phyloP scores from a whole-genome alignment of 2,329 filamentous ascomycete species.

The Aureobasidium sp. region DNA sequence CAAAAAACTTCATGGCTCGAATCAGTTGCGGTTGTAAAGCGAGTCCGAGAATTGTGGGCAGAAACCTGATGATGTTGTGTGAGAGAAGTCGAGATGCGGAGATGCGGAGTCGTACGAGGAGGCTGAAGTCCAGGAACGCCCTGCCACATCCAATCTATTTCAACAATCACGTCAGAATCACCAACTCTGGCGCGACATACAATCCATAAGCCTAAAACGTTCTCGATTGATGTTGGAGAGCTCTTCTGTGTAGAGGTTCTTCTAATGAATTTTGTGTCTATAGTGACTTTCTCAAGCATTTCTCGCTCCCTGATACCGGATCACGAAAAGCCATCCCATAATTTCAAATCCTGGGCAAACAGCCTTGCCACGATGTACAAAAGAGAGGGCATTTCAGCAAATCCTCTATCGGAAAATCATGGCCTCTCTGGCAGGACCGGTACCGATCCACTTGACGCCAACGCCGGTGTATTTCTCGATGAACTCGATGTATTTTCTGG shows the following conservation, averaged over 20 bases:
- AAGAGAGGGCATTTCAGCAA: not conserved
- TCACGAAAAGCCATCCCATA: not conserved
- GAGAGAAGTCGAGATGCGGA: not conserved
- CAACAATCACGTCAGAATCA: not conserved
- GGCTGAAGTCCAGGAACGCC: not conserved
- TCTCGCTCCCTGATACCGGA: conserved; percentile 8
- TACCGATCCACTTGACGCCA: conserved; percentile 56
- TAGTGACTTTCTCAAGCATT: conserved; percentile 1
- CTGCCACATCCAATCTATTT: not conserved
- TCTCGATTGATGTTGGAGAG: not conserved
- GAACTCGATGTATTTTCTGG: conserved; percentile 56
- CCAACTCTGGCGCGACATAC: not conserved
- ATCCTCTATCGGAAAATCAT: conserved; percentile 41
- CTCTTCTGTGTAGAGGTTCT: not conserved
- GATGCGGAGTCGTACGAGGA: not conserved
- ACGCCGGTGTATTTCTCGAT: conserved; percentile 59
- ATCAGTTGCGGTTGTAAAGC: not conserved
- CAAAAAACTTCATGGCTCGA: not conserved
- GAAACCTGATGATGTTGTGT: not conserved
- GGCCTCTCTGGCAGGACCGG: conserved; percentile 55
- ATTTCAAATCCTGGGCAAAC: not conserved
- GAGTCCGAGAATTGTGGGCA: not conserved
- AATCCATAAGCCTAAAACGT: not conserved
- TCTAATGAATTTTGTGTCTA: conserved; percentile 1
- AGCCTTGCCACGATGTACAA: not conserved